These are phyloP conservation scores for Exophiala oligosperma DNA, from an alignment of 2,329 filamentous ascomycete species.

Conservation along the genomic window DNA sequence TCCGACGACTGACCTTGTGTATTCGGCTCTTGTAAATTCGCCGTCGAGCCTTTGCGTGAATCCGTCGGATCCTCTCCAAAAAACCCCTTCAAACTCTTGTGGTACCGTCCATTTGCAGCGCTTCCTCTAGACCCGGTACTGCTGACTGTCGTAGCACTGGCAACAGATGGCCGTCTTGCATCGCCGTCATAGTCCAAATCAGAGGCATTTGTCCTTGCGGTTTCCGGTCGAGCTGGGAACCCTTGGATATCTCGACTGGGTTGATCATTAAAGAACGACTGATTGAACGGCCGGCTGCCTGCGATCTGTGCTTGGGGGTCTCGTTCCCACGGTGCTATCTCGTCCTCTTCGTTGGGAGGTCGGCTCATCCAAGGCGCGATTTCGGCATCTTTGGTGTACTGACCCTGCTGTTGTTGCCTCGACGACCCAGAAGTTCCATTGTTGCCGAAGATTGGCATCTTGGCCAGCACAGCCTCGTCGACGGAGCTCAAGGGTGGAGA, in stretches of 20 bases:
- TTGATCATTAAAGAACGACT: conserved; percentile 25
- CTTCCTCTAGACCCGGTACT: conserved; percentile 79
- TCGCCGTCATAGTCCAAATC: conserved; percentile 67
- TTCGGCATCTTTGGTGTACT: conserved; percentile 27
- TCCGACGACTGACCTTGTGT: conserved; percentile 58
- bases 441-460: conserved; percentile 22
- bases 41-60: conserved; percentile 46
- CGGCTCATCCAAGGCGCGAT: conserved; percentile 34
- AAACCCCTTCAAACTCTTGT: conserved; percentile 84
- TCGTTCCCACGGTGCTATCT: conserved; percentile 32
- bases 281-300: conserved; percentile 25
- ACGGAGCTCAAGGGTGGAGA: too few species aligned
- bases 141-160: conserved; percentile 82
- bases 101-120: conserved; percentile 65
- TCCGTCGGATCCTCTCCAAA: conserved; percentile 85
- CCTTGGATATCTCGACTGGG: conserved; percentile 53
- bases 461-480: conserved; percentile 7
- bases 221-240: conserved; percentile 65
- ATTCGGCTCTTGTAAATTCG: conserved; percentile 57
- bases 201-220: conserved; percentile 52
- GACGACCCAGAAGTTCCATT: conserved; percentile 27
- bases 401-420: conserved; percentile 21
- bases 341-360: conserved; percentile 29
- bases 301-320: conserved; percentile 28
- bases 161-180: conserved; percentile 80